A percentile compares a stretch with the other conserved stretches of the same genome.
phyloP scores from a whole-genome alignment of 2,329 filamentous ascomycete species.

The Penicillium aurantiogriseum region DNA sequence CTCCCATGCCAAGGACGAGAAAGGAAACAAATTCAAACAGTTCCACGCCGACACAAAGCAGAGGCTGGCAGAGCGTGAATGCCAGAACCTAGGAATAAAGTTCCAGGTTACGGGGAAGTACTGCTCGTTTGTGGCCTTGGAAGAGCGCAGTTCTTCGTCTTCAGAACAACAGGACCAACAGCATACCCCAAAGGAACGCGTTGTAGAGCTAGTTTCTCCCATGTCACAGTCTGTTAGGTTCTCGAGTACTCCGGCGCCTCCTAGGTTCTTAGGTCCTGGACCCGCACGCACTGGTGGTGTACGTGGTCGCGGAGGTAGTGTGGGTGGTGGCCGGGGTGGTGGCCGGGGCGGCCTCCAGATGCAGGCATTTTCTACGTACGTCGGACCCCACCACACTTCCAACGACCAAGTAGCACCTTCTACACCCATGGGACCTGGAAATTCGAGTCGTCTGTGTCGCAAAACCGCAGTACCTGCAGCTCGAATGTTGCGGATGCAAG shows the following conservation, averaged over 20 bases:
- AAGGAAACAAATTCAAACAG: constrained; percentile 48
- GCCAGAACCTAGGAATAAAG: constrained; percentile 62
- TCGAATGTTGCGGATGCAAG: too few relatives aligned
- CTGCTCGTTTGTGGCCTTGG: constrained; percentile 70
- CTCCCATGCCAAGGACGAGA: constrained; percentile 48
- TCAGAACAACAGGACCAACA: background rate
- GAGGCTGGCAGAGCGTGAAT: constrained; percentile 64
- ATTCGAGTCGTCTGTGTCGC: too few relatives aligned
- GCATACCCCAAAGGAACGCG: background rate
- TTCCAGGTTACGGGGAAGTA: constrained; percentile 69
- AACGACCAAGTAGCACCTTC: background rate
- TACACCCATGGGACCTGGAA: background rate
- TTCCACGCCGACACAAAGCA: constrained; percentile 53
- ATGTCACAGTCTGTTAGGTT: too few relatives aligned
- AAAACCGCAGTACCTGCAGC: too few relatives aligned
- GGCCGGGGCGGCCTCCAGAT: too few relatives aligned
- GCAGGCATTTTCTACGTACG: rapidly evolving
- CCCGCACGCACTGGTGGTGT: background rate
- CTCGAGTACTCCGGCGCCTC: too few relatives aligned
- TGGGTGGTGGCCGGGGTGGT: too few relatives aligned
- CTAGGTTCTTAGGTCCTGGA: too few relatives aligned
- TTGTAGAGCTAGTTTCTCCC: background rate
- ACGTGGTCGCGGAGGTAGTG: too few relatives aligned
- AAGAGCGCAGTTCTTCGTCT: constrained; percentile 36
- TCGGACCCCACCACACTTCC: background rate